phyloP scores from a whole-genome alignment of 2,329 filamentous ascomycete genomes.

The Paramyrothecium roridum region DNA sequence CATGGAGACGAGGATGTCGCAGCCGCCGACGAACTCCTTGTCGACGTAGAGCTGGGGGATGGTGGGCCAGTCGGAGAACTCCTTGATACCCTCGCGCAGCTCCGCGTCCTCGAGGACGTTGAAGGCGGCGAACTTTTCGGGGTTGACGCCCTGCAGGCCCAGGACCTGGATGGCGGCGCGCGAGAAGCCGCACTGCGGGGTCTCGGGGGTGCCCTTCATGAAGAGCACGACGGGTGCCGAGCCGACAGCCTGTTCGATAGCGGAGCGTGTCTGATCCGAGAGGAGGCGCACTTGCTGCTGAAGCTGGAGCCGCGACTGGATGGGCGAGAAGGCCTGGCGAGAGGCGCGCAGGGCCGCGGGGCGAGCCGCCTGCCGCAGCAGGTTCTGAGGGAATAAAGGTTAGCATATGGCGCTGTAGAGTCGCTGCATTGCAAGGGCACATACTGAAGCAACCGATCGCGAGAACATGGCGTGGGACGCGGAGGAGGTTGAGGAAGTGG shows the following conservation, averaged over 20 bases:
- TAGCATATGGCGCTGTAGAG: background rate
- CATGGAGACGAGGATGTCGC: slow-evolving; percentile 95
- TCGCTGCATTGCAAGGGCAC: background rate
- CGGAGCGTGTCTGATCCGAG: slow-evolving; percentile 73
- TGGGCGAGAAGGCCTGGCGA: slow-evolving; percentile 19
- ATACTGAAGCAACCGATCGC: slow-evolving; percentile 19
- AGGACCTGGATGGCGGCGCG: slow-evolving; percentile 93
- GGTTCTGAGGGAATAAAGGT: slow-evolving; percentile 18
- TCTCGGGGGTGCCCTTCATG: slow-evolving; percentile 98
- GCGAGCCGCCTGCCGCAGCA: slow-evolving; percentile 33
- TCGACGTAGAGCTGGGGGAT: slow-evolving; percentile 96
- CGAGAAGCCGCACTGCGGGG: slow-evolving; percentile 95
- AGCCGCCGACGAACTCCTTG: slow-evolving; percentile 96
- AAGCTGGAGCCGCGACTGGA: slow-evolving; percentile 19
- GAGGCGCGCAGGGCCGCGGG: slow-evolving; percentile 24
- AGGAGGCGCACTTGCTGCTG: slow-evolving; percentile 60
- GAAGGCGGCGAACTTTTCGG: slow-evolving; percentile 94
- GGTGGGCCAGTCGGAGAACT: slow-evolving; percentile 98
- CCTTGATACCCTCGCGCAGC: slow-evolving; percentile 89
- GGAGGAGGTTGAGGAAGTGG: background rate
- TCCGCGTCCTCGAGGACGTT: slow-evolving; percentile 94
- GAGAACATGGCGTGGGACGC: slow-evolving; percentile 16
- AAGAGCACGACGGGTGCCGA: slow-evolving; percentile 94
- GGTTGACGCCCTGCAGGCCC: slow-evolving; percentile 91
- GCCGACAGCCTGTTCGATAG: slow-evolving; percentile 85